Evolutionary conservation across 2,329 filamentous ascomycete genomes (phyloP), one percentile per base, ranked within the genome.

Genomic region (Rhinocladiella similis): DNA sequence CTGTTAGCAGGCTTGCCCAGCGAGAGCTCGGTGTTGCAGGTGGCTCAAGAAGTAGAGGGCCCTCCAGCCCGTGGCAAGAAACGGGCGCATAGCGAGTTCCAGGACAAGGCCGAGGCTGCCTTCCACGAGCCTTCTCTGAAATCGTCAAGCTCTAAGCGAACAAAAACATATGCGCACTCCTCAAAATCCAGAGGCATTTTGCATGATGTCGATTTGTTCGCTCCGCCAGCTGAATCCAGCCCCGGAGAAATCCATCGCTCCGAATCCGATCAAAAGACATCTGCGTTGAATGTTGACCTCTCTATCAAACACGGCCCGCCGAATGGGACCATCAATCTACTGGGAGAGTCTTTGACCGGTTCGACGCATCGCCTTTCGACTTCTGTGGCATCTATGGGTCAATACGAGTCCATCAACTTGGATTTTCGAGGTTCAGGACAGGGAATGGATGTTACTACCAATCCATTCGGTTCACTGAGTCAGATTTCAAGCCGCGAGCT

Each of bases 381-480:
- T 22, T 58, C 59, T 5, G 36, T 53, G 19, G 63, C 63, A 39
- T 65, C 63, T 3, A 63, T 65, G 27, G 64, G 64, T 20, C 52
- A 53, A 22, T 64, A 66, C 33, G 51, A 63, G 52, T 62, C 62
- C 12, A 63, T 63, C 45, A 63, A 56, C 20, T 39, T 65, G 29
- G 57, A 64, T 48, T 64, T 57, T 43, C 57, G 63, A 27, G 59
- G 60, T 22, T 35, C 49, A 2, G 47, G 39, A 18, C 51, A 54
- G 19, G 63, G 58, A 1, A 27, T 63, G 7, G 54, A 63, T 25
- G 46, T 60, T 27, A 59, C 52, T 48, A 27, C 57, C 14, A 66
- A 66, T 41, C 64, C 63, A 2, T 66, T 66, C 39, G 64, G 64
- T 20, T 47, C 54, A 1, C n/a, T 59, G n/a, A 63, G 54, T 38